These are phyloP conservation scores for Panicum miliaceum DNA, from an alignment of 176 grass and related monocot genomes.

Conservation along the genomic window DNA sequence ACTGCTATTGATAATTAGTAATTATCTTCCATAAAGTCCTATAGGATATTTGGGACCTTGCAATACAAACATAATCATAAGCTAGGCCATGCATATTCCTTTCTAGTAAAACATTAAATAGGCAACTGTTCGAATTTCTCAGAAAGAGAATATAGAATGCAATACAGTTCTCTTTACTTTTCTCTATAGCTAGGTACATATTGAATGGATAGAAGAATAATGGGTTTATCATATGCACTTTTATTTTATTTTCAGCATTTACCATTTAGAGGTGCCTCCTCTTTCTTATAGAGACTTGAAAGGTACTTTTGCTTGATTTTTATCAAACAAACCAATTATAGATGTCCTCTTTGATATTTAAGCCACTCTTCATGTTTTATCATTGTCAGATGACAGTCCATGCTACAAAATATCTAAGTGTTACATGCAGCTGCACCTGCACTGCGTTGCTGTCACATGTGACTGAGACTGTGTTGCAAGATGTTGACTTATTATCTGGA, in stretches of 20 bases:
- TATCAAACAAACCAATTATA: no score
- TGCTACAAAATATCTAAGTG: conserved; percentile 1
- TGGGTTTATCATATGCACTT: neutral
- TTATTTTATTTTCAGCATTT: neutral
- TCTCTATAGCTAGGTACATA: neutral
- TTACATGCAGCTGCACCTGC: no score
- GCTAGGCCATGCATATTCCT: neutral
- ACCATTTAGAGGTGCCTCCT: neutral
- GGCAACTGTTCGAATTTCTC: neutral
- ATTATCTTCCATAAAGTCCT: neutral
- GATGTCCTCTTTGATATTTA: neutral
- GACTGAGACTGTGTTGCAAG: neutral
- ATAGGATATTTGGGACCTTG: neutral
- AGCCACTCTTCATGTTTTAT: neutral
- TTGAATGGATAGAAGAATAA: neutral
- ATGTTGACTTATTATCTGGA: neutral
- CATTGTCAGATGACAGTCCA: neutral
- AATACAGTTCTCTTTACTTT: neutral
- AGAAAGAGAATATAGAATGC: neutral
- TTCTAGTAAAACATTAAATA: neutral
- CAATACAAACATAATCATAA: neutral
- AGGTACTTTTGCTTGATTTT: neutral
- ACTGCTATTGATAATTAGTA: neutral
- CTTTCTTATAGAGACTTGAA: neutral
- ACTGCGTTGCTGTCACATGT: no score